Evolutionary conservation across 2,329 filamentous ascomycete genomes (phyloP), one percentile per base, ranked within the genome.

Genomic region (Apiospora aurea): DNA sequence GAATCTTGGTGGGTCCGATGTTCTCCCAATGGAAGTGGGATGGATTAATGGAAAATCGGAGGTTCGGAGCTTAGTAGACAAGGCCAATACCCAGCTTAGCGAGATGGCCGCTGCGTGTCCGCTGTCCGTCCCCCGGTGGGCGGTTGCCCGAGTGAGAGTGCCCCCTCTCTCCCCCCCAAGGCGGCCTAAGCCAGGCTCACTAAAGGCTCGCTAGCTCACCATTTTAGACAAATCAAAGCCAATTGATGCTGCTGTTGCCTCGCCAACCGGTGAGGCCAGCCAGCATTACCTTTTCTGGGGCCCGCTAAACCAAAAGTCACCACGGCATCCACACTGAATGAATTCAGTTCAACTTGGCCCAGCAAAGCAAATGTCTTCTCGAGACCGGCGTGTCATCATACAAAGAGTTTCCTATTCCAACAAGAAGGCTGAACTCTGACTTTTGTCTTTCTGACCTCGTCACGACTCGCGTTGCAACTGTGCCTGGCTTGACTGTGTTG

Each of bases 1-100:
- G 34, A 64, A 41, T 41, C 57, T 41, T 64, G 16, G 57, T 64
- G 57, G 57, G 57, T 64, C 57, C 57, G 57, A 41, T 38, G 18
- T 41, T 64, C 21, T 14, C n/a, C 53, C 53, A 61, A 61, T 64
- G 18, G 34, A 64, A 64, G 57, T 64, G 57, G 57, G 57, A 64
- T 64, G 57, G 21, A 64, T n/a, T 2, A 24, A 57, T 51, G 26
- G 51, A 57, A 57, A 57, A 57, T 34, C 51, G 51, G 51, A 57
- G 51, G 51, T 57, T 57, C 51, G 51, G 51, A 57, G 51, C 51
- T n/a, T n/a, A n/a, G n/a, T 57, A 57, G 24, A 53, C 3, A 26
- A 6, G 24, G 16, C 49, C 49, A 53, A 53, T 24, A 29, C 18
- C 16, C 16, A 51, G 49, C 24, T 51, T 24, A 51, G 49, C 47